Evolutionary conservation across 2,329 filamentous ascomycete genomes (phyloP).

Genomic region (Aspergillus japonicus): DNA sequence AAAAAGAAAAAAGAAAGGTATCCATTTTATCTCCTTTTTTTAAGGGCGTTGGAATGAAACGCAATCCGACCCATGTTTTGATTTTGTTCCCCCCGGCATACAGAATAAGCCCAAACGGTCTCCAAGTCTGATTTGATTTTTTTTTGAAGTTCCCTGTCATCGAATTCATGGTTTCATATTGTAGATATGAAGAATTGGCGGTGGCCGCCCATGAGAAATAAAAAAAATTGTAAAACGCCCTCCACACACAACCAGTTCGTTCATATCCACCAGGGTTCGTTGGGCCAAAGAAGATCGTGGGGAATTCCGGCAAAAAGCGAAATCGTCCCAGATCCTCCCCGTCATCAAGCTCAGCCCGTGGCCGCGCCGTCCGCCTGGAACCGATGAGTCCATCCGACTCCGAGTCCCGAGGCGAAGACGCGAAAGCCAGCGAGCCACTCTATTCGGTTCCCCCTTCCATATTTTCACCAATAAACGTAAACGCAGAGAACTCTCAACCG

Average conservation of each 20-base stretch:
- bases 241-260: constrained; percentile 9
- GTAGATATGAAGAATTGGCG: constrained; percentile 5
- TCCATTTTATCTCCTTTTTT: neutral
- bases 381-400: constrained; percentile 2
- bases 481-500: constrained; percentile 28
- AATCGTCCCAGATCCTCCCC: neutral
- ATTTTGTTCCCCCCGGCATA: neutral
- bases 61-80: neutral
- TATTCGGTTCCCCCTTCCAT: constrained; percentile 15
- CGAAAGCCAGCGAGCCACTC: constrained; percentile 18
- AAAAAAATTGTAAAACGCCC: constrained; percentile 6
- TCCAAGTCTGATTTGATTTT: constrained; percentile 3
- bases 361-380: neutral
- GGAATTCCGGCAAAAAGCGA: neutral
- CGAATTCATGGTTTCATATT: constrained; percentile 1
- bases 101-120: neutral
- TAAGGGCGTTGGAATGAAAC: neutral
- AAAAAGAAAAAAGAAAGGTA: neutral
- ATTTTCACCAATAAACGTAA: constrained; percentile 25
- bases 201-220: constrained; percentile 5
- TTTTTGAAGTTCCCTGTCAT: constrained; percentile 3
- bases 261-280: constrained; percentile 17
- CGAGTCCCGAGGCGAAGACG: neutral
- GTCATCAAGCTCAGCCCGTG: constrained; percentile 3
- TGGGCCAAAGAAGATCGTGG: neutral